Base-by-base conservation (phyloP, 768 basidiomycete genomes). In the Pholiota microspora region DNA sequence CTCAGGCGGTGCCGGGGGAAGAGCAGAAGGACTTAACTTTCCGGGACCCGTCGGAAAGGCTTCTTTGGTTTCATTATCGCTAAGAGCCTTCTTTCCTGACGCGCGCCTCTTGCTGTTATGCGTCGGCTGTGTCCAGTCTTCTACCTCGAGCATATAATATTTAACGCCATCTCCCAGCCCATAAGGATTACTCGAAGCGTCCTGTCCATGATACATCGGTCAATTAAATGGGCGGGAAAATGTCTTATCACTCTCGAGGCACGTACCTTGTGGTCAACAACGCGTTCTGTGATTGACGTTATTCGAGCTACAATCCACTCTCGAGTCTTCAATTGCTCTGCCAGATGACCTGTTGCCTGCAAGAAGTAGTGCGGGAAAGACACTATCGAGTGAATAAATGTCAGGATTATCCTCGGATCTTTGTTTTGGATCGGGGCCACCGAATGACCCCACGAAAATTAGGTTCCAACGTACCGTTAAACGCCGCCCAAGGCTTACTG, bases 331-430 rank as follows among this genome's bases (percentile, higher is more conserved):
- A 97, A 76, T 67, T 94, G 92, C 63, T 97, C 94, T 18, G 86
- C 90, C 44, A 98, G 77, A 61, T 88, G 86, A 1, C 87, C 89
- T 1, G 86, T 89, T 4, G 92, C 89, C 67, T 92, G 85, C 31
- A 99, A 81, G 75, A 99, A 99, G 71, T 98, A 95, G 71, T 98
- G 96, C 45, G 97, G 97, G 72, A 95, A 96, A 9, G 91, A 94
- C 7, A 98, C 94, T 94, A 47, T 32, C 68, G 50, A 34, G 50
- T 38, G 53, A 49, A 59, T 42, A 12, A 60, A 53, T 25, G 49
- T 65, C 57, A 68, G 72, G 69, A 65, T 62, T 70, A 74, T 69
- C 60, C 51, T 74, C 71, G 75, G 72, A 68, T 57, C 53, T 53
- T 55, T 40, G 42, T 35, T 35, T 7, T 65, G 53, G 60, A 56